Percentiles rank a stretch among this genome's conserved stretches.
Evolutionary conservation across 2,329 filamentous ascomycete genomes (phyloP).

Genomic region (Hymenoscyphus salicellus): DNA sequence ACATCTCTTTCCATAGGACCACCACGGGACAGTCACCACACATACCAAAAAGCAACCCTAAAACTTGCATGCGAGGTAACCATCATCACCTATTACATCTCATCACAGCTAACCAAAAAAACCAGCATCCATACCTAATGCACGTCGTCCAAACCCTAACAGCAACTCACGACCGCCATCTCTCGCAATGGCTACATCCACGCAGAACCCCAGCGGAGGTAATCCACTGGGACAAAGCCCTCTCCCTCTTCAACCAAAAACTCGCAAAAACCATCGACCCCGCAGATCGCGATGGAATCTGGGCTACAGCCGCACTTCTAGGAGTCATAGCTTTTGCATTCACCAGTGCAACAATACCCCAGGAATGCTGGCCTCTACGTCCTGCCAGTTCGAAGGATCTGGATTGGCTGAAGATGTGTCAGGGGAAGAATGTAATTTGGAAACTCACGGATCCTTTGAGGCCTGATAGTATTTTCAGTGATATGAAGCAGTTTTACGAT

Average conservation of each 20-base stretch:
- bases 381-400: slow-evolving; percentile 44
- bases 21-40: slow-evolving; percentile 30
- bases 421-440: slow-evolving; percentile 56
- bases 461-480: slow-evolving; percentile 46
- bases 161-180: slow-evolving; percentile 50
- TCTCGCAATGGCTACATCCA: slow-evolving; percentile 30
- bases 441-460: slow-evolving; percentile 48
- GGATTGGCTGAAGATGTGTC: slow-evolving; percentile 56
- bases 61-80: neutral
- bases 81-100: neutral
- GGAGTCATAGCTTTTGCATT: slow-evolving; percentile 46
- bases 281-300: slow-evolving; percentile 46
- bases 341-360: slow-evolving; percentile 41
- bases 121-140: slow-evolving; percentile 41
- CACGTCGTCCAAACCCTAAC: slow-evolving; percentile 53
- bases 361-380: slow-evolving; percentile 56
- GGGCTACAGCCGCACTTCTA: slow-evolving; percentile 48
- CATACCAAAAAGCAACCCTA: slow-evolving; percentile 33
- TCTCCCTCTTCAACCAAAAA: slow-evolving; percentile 46
- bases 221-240: slow-evolving; percentile 48
- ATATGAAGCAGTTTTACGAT: slow-evolving; percentile 14
- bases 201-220: slow-evolving; percentile 37
- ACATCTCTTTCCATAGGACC: slow-evolving; percentile 44
- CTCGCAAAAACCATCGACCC: slow-evolving; percentile 39
- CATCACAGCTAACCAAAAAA: too few relatives aligned